Evolutionary conservation across 306 rosid genomes (phyloP).

Genomic region (Potentilla sterilis): DNA sequence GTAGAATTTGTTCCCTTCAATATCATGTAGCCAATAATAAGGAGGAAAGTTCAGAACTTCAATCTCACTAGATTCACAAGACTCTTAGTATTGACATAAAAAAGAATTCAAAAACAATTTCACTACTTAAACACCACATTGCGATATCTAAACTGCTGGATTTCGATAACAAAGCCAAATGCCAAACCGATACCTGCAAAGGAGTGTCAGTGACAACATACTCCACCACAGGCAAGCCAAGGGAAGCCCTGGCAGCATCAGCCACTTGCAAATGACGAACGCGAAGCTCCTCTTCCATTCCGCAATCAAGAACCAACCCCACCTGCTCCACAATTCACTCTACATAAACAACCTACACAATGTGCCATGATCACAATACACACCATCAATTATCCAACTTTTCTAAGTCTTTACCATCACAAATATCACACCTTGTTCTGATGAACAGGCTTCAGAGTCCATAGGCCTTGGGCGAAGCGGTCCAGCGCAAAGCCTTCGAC

Average conservation of each 20-base stretch:
- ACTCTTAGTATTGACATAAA: conserved; percentile 11
- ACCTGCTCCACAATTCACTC: conserved; percentile 43
- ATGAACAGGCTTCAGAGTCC: conserved; percentile 87
- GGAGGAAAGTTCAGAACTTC: conserved; percentile 7
- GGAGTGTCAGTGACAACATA: conserved; percentile 77
- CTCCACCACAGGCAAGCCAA: conserved; percentile 80
- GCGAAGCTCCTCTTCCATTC: conserved; percentile 73
- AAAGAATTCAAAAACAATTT: background rate
- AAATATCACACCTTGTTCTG: conserved; percentile 57
- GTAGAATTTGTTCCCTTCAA: conserved; percentile 32
- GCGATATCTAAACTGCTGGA: background rate
- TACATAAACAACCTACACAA: background rate
- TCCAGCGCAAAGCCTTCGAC: conserved; percentile 95
- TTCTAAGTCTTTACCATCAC: no score
- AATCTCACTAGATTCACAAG: background rate
- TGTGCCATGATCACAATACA: background rate
- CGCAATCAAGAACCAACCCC: conserved; percentile 89
- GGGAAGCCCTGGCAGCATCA: conserved; percentile 90
- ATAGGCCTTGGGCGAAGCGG: conserved; percentile 78
- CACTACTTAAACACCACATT: background rate
- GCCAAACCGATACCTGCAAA: conserved; percentile 48
- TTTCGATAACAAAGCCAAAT: background rate
- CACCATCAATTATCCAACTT: background rate
- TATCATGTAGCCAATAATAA: conserved; percentile 12
- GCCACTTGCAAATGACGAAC: conserved; percentile 84